Base-by-base conservation (phyloP, 257 asterid species). In the Cruciata laevipes region DNA sequence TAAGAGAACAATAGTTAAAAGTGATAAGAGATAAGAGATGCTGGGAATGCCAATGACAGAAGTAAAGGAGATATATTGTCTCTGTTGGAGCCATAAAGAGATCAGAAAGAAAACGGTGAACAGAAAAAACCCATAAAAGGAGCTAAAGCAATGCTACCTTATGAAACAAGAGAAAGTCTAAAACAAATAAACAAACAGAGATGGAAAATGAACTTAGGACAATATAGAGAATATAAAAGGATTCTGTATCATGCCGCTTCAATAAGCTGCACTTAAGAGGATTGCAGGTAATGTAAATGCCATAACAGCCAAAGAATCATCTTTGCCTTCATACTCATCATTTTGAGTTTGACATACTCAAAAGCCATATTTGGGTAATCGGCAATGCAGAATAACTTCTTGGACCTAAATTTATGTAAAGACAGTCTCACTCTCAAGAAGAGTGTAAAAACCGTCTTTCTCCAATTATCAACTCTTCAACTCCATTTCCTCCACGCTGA, bases 1-100 rank as follows among this genome's bases (percentile, higher is more conserved):
- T 68, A 77, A 52, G 44, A 49, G 44, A 61, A 14, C 8, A 33
- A 17, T 51, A 14, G 47, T 51, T 9, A 60, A 63, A 33, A 38
- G 24, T 2, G 57, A 27, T 24, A 42, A 33, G 59, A 47, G n/a
- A n/a, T n/a, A n/a, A n/a, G 55, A 17, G n/a, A 47, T 47, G 25
- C 23, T 42, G 57, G 10, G 62, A 27, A 61, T 27, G 25, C 31
- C 53, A 33, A 40, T 53, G 17, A 25, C 61, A 58, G 49, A 69
- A 23, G 12, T 74, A 32, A 55, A 47, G 20, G 44, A 1, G 59
- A 66, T 63, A 52, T 10, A 13, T 65, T 16, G 24, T 52, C 33
- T 27, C 7, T 58, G 66, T 13, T 58, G 65, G 42, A 65, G n/a
- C 24, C 8, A 31, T 3, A 23, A 6, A n/a, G n/a, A 37, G 44